Base-by-base conservation (phyloP, 1,284 basidiomycete genomes). In the Cutaneotrichosporon cutaneum region DNA sequence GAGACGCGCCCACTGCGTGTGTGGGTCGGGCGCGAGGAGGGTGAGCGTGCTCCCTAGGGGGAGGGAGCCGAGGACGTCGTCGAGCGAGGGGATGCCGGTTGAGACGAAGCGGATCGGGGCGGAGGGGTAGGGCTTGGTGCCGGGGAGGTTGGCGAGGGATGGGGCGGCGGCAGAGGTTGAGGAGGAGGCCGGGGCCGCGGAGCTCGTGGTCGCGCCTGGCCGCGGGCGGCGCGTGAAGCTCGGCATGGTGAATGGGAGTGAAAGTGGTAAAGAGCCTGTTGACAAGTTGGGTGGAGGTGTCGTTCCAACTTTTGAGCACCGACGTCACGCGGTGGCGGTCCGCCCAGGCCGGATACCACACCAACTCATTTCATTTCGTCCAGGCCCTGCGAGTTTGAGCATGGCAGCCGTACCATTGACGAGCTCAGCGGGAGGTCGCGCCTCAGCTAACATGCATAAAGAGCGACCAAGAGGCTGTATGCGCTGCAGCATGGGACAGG, bases 21-120 rank as follows among this genome's bases (percentile, higher is more conserved):
- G 89, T 27, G 83, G 77, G 80, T 97, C 91, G 0, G 93, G 89
- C 22, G 90, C 87, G 44, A 90, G 83, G 45, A 94, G 80, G 35
- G 89, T 82, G 44, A 91, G 78, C 11, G 85, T 84, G 61, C 88
- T 89, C 14, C 90, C 89, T 52, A 94, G 83, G 18, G 94, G 92
- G n/a, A 97, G 79, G 16, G 92, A 92, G 61, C 92, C 93, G 35
- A 98, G 85, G 61, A 98, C 85, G 74, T 99, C 96, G 78, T 99
- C 95, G n/a, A 99, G 83, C 5, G 94, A 93, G 14, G 92, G 87
- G 6, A 98, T 87, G 2, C 95, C 96, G 4, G 91, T 92, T 0
- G 93, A 52, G 35, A 52, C 26, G 50, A 58, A 54, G 22, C 52
- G 52, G 4, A 21, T 39, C 2, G 52, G 52, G 2, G 52, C 52